Evolutionary conservation across 495 filamentous ascomycete species (phyloP).

Genomic region (Aspergillus sparsus): DNA sequence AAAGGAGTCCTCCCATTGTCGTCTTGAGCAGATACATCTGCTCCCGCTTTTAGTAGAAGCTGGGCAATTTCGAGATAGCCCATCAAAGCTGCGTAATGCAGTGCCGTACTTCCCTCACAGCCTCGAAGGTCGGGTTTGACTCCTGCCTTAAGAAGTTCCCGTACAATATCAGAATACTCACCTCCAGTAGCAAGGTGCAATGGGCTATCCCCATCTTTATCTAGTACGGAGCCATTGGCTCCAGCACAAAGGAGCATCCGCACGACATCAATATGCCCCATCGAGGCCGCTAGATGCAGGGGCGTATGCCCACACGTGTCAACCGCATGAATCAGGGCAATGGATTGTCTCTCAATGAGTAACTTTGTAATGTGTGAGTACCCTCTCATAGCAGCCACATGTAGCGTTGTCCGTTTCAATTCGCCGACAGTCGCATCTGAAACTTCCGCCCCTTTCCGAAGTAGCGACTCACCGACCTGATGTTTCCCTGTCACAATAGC

Average conservation of each 20-base stretch:
- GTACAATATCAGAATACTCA: background rate
- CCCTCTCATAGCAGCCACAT: background rate
- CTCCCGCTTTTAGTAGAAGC: background rate
- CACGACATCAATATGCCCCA: background rate
- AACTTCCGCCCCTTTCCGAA: background rate
- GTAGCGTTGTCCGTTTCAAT: background rate
- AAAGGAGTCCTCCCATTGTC: background rate
- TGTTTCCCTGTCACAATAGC: background rate
- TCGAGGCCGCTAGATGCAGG: background rate
- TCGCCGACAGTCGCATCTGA: background rate
- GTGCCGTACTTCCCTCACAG: background rate
- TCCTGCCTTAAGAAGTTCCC: background rate
- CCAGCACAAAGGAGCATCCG: background rate
- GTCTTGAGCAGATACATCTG: background rate
- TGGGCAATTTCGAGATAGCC: background rate
- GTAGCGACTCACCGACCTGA: background rate
- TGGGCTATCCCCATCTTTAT: background rate
- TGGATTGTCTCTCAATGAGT: background rate
- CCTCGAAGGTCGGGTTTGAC: background rate
- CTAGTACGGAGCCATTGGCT: background rate
- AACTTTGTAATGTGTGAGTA: background rate
- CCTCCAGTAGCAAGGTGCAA: background rate
- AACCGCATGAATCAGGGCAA: background rate
- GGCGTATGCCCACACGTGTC: background rate
- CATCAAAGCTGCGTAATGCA: background rate